Conservation (phyloP, 495 filamentous ascomycete species). For the Tuber magnatum region DNA sequence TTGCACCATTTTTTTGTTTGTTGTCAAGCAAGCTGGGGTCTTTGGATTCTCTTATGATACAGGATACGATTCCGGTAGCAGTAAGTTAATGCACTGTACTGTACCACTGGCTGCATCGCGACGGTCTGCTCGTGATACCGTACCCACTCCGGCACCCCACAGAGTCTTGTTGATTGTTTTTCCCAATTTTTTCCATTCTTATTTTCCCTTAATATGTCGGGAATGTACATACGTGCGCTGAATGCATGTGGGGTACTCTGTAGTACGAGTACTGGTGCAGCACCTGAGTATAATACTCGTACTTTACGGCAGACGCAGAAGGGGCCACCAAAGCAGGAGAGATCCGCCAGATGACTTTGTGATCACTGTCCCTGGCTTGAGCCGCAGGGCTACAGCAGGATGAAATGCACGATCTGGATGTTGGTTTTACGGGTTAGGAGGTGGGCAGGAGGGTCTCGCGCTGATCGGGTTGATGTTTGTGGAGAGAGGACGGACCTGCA, state of each 20-base stretch:
- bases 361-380: background rate
- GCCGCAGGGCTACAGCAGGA: background rate
- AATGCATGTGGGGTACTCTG: background rate
- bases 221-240: background rate
- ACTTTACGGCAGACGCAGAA: background rate
- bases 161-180: background rate
- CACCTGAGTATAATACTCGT: background rate
- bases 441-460: background rate
- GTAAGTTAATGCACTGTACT: no score
- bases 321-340: background rate
- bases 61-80: background rate
- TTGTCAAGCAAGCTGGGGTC: background rate
- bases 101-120: background rate
- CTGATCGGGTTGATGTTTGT: background rate
- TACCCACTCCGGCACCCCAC: background rate
- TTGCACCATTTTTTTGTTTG: background rate
- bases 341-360: background rate
- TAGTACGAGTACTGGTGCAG: background rate
- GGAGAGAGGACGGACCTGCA: background rate
- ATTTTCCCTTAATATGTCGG: background rate
- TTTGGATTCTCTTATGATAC: background rate
- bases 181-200: background rate
- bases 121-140: background rate
- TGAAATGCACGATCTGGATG: background rate
- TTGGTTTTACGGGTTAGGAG: background rate